Conservation (phyloP, 2,329 filamentous ascomycete genomes). For the Raffaelea deltoideospora region DNA sequence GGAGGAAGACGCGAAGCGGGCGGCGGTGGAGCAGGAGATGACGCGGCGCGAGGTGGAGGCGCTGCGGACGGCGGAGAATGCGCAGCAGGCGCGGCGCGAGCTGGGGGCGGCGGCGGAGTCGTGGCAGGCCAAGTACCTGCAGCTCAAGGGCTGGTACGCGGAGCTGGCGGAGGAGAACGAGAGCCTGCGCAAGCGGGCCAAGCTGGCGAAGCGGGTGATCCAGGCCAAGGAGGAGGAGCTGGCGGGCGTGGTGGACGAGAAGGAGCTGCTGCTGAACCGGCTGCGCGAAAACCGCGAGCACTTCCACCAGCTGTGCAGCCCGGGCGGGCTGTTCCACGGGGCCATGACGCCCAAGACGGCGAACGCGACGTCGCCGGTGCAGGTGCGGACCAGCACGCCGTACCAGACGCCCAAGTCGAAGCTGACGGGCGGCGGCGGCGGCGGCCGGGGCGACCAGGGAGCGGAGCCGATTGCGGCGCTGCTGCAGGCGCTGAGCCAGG, state of each 20-base stretch:
- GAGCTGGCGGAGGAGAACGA: slow-evolving; percentile 51
- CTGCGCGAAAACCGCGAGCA: slow-evolving; percentile 86
- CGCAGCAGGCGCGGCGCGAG: slow-evolving; percentile 42
- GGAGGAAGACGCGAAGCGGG: slow-evolving; percentile 69
- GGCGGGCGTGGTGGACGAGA: slow-evolving; percentile 56
- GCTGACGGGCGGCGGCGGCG: slow-evolving; percentile 27
- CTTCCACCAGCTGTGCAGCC: slow-evolving; percentile 63
- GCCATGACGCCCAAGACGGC: slow-evolving; percentile 40
- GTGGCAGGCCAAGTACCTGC: slow-evolving; percentile 36
- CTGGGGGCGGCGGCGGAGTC: slow-evolving; percentile 31
- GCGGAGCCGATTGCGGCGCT: slow-evolving; percentile 62
- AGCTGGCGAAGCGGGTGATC: slow-evolving; percentile 63
- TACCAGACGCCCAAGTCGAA: slow-evolving; percentile 33
- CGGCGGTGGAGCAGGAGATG: slow-evolving; percentile 84
- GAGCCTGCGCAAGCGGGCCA: slow-evolving; percentile 46
- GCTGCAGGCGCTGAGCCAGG: slow-evolving; percentile 68
- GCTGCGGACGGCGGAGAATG: slow-evolving; percentile 58
- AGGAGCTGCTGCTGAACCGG: slow-evolving; percentile 60
- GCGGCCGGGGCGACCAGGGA: slow-evolving; percentile 23
- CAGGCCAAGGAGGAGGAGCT: slow-evolving; percentile 64
- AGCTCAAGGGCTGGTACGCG: slow-evolving; percentile 53
- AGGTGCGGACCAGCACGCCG: slow-evolving; percentile 26
- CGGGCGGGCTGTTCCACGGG: slow-evolving; percentile 51
- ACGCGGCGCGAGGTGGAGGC: slow-evolving; percentile 78
- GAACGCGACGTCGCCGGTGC: slow-evolving; percentile 25